Evolutionary conservation across 441 rosid species (phyloP).

Genomic region (Erodium texanum): DNA sequence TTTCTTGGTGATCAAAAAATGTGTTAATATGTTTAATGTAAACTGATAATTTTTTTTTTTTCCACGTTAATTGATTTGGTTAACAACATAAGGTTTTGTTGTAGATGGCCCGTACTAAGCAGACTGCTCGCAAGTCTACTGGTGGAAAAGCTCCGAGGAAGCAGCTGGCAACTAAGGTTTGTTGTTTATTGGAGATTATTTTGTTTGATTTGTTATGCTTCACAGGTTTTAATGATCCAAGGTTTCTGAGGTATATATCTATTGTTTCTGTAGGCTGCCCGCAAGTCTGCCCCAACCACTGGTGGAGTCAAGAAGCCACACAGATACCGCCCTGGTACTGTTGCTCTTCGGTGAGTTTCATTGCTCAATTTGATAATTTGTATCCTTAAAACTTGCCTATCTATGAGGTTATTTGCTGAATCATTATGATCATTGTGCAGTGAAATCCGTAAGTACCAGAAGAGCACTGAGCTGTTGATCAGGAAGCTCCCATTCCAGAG

Average conservation of each 20-base stretch:
- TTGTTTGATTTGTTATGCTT: not conserved
- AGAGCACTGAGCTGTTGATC: constrained; percentile 38
- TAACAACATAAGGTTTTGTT: too few species aligned
- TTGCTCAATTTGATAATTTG: too few species aligned
- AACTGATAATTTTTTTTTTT: too few species aligned
- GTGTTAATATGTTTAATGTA: too few species aligned
- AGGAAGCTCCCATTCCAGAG: not conserved
- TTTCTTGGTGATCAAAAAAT: too few species aligned
- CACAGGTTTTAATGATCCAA: too few species aligned
- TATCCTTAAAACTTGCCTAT: too few species aligned
- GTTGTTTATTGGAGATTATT: not conserved
- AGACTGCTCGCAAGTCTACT: not conserved
- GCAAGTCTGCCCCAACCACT: not conserved
- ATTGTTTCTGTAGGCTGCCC: not conserved
- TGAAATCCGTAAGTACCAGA: constrained; percentile 24
- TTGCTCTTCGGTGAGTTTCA: constrained; percentile 42
- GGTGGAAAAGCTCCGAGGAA: not conserved
- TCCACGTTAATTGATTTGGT: too few species aligned
- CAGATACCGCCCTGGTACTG: constrained; percentile 53
- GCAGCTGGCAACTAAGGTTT: not conserved
- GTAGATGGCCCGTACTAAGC: not conserved
- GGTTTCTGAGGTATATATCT: not conserved
- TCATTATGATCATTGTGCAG: not conserved
- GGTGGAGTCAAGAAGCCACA: constrained; percentile 51
- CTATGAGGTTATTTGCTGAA: too few species aligned